Evolutionary conservation across 257 asterid genomes (phyloP).

Genomic region (Cordia subcordata): DNA sequence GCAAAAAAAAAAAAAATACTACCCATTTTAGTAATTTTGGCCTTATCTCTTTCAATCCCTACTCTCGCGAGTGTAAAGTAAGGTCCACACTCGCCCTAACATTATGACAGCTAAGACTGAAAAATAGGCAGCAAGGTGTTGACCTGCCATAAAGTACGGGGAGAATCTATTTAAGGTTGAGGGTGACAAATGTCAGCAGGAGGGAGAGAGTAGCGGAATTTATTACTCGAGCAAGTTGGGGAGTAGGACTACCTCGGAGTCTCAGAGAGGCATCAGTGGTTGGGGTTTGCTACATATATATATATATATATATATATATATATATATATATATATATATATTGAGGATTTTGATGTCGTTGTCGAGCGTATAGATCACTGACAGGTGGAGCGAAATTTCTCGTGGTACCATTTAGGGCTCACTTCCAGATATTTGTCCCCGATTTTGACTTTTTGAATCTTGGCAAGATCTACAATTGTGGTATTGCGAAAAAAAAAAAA

Average conservation of each 20-base stretch:
- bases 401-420: background rate
- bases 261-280: background rate
- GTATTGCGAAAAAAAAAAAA: too few relatives aligned
- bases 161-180: background rate
- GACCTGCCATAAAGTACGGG: background rate
- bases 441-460: too few relatives aligned
- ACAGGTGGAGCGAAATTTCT: background rate
- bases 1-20: too few relatives aligned
- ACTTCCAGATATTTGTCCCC: background rate
- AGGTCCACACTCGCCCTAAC: background rate
- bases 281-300: too few relatives aligned
- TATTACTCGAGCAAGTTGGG: background rate
- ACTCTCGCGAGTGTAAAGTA: background rate
- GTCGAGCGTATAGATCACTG: background rate
- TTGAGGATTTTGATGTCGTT: background rate
- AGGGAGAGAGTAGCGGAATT: background rate
- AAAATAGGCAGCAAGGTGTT: background rate
- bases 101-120: background rate
- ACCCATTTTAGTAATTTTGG: background rate
- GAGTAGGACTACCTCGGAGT: background rate
- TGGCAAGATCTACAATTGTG: too few relatives aligned
- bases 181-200: background rate
- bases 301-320: too few relatives aligned
- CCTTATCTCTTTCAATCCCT: background rate
- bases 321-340: too few relatives aligned